Conservation (phyloP, 2,329 filamentous ascomycete genomes). For the Eutypella sp. region DNA sequence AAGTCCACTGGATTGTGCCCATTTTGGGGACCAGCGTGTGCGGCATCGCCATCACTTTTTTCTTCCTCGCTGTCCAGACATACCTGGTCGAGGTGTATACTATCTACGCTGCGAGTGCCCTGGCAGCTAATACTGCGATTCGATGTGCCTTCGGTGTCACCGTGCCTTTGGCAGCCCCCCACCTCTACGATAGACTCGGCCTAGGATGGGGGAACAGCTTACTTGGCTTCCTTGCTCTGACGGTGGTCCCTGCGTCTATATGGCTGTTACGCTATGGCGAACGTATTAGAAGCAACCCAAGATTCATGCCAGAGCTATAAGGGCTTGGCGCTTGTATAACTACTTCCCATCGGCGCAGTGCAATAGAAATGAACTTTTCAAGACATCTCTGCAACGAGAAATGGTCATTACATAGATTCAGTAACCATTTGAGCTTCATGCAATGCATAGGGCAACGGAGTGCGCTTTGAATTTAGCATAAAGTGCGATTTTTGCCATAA, state of each 20-base stretch:
- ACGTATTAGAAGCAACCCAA: no score
- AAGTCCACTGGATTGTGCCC: constrained; percentile 47
- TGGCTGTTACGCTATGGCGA: no score
- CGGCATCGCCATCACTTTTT: constrained; percentile 34
- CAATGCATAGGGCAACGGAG: no score
- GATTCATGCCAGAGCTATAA: no score
- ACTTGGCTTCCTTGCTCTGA: constrained; percentile 24
- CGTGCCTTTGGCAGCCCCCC: constrained; percentile 44
- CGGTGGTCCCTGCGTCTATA: background rate
- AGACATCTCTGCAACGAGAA: no score
- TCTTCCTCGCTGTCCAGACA: constrained; percentile 47
- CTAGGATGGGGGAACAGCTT: constrained; percentile 29
- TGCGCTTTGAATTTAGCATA: no score
- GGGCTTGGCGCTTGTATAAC: no score
- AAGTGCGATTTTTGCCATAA: no score
- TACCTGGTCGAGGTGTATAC: constrained; percentile 53
- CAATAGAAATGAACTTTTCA: no score
- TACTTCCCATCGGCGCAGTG: no score
- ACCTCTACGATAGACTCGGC: constrained; percentile 25
- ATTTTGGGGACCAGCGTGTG: constrained; percentile 44
- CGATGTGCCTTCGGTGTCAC: constrained; percentile 46
- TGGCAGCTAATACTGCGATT: constrained; percentile 55
- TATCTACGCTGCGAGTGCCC: constrained; percentile 34
- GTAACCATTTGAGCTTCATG: no score
- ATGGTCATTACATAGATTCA: no score